A percentile compares a stretch with the other conserved stretches of the same genome.
Evolutionary conservation across 768 basidiomycete species (phyloP).

Genomic region (Termitomyces sp.): DNA sequence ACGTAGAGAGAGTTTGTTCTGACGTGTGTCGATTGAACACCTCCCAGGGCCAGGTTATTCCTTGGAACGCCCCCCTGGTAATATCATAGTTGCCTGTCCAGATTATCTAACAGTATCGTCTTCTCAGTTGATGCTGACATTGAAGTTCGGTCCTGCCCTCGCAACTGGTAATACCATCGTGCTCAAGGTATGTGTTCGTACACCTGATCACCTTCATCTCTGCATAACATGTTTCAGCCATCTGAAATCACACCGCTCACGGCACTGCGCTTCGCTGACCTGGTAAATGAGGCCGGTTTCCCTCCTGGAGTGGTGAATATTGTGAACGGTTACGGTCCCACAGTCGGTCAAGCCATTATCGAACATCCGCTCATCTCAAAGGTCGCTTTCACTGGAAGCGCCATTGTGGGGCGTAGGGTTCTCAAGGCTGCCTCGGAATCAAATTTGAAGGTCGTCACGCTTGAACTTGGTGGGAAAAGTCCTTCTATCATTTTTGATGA

Average conservation of each 20-base stretch:
- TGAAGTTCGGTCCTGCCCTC: conserved; percentile 25
- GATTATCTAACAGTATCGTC: neutral
- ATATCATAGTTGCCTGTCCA: neutral
- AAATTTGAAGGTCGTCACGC: too few relatives aligned
- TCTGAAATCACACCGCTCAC: too few relatives aligned
- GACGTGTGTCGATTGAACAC: too few relatives aligned
- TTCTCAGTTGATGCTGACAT: conserved; percentile 18
- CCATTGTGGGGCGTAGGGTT: conserved; percentile 71
- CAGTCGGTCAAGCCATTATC: conserved; percentile 58
- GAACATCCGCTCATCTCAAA: conserved; percentile 56
- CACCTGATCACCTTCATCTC: too few relatives aligned
- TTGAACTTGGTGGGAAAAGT: conserved; percentile 76
- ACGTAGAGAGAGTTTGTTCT: too few relatives aligned
- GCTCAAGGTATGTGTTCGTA: neutral
- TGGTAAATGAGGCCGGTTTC: conserved; percentile 60
- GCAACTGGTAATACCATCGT: conserved; percentile 39
- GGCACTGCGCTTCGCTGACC: too few relatives aligned
- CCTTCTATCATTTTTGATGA: conserved; percentile 61
- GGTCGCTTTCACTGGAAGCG: conserved; percentile 82
- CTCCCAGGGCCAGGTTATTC: conserved; percentile 46
- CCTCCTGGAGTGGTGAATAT: conserved; percentile 73
- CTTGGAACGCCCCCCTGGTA: conserved; percentile 43
- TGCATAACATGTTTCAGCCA: neutral
- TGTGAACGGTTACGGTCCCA: conserved; percentile 45
- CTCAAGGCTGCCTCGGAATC: too few relatives aligned